A percentile compares a stretch with the other conserved stretches of the same genome.
Evolutionary conservation across 164 flowering plant species (phyloP).

Genomic region (Annona cherimola): DNA sequence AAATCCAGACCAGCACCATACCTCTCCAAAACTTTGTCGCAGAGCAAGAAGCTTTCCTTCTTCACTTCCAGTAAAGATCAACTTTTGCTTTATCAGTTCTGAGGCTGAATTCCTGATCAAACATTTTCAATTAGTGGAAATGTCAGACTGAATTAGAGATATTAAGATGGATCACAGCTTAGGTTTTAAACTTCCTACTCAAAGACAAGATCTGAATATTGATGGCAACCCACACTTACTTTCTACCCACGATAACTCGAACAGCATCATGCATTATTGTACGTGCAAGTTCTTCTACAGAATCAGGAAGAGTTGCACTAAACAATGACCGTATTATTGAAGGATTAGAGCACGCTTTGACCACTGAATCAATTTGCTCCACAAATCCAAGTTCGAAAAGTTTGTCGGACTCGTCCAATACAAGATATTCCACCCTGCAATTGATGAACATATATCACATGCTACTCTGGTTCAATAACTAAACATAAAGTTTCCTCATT

Average conservation of each 20-base stretch:
- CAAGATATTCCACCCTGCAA: constrained; percentile 89
- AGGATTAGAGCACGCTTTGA: constrained; percentile 93
- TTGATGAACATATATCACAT: background rate
- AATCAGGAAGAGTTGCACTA: constrained; percentile 96
- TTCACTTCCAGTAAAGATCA: constrained; percentile 84
- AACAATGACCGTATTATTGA: constrained; percentile 75
- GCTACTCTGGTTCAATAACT: background rate
- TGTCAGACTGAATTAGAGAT: background rate
- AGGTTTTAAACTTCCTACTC: background rate
- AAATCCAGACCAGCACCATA: constrained; percentile 19
- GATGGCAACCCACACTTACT: constrained; percentile 49
- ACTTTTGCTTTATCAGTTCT: constrained; percentile 68
- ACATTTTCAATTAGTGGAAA: background rate
- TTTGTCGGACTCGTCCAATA: constrained; percentile 94
- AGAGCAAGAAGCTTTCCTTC: constrained; percentile 93
- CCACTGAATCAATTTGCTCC: constrained; percentile 82
- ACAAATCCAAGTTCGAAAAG: constrained; percentile 86
- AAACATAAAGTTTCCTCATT: background rate
- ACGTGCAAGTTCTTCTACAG: constrained; percentile 93
- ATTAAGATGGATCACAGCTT: background rate
- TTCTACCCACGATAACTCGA: constrained; percentile 84
- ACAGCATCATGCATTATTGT: constrained; percentile 97
- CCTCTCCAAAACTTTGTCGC: constrained; percentile 89
- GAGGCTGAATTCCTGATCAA: constrained; percentile 82
- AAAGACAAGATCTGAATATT: background rate